These are phyloP conservation scores for Chlorella sorokiniana DNA, from an alignment of 139 green algal species.

Conservation along the genomic window DNA sequence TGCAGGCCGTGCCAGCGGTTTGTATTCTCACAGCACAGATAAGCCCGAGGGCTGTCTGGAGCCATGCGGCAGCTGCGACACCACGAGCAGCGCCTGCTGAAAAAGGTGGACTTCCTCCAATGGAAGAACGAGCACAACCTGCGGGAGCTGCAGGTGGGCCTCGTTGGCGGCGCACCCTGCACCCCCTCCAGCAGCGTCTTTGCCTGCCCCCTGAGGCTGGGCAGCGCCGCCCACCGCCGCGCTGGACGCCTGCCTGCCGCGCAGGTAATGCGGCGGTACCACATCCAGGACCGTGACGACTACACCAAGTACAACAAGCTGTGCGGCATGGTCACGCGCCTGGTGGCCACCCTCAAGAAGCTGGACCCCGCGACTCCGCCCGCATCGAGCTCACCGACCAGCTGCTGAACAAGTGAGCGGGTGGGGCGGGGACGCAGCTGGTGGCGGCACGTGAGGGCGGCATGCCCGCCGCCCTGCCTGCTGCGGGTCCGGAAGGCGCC, in stretches of 20 bases:
- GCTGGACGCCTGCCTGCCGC: background rate
- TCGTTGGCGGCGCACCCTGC: background rate
- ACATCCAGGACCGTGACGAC: constrained; percentile 97
- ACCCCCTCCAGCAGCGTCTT: background rate
- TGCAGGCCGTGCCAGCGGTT: no score
- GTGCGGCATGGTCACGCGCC: constrained; percentile 67
- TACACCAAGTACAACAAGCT: constrained; percentile 97
- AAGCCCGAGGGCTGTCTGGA: background rate
- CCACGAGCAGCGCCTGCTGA: constrained; percentile 97
- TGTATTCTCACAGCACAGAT: no score
- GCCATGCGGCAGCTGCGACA: constrained; percentile 94
- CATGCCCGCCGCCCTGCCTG: background rate
- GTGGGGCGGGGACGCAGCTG: no score
- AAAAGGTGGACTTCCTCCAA: constrained; percentile 98
- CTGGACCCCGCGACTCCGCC: constrained; percentile 81
- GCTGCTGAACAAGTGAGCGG: constrained; percentile 91
- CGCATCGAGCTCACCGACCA: constrained; percentile 95
- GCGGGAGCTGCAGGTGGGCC: constrained; percentile 84
- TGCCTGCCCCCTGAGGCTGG: background rate
- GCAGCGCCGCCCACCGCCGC: no score
- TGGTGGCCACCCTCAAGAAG: constrained; percentile 56
- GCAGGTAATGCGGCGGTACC: constrained; percentile 95
- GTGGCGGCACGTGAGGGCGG: background rate
- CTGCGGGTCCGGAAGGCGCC: no score
- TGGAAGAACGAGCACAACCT: constrained; percentile 96